Base-by-base conservation (phyloP, 2,329 filamentous ascomycete genomes). In the Fusarium sororula region DNA sequence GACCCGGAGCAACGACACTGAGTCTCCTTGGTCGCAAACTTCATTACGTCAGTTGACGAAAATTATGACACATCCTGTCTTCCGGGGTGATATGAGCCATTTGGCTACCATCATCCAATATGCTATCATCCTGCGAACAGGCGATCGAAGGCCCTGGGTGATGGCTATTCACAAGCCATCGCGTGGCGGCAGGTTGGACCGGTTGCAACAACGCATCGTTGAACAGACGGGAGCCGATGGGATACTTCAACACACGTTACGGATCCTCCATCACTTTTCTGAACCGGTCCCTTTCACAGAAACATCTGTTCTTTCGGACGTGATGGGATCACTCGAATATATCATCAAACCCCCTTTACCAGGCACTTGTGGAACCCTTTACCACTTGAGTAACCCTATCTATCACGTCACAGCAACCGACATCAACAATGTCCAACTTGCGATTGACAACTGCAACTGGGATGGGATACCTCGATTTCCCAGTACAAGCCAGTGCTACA, bases 351-450 rank as follows among this genome's bases (percentile, higher is more conserved):
- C 0, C 1, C 38, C 38, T 41, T 13, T 10, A 41, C 22, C 1
- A 22, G 3, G 20, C 38, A 22, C 38, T 13, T 1, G 4, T n/a
- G 7, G 22, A n/a, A n/a, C 13, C 39, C 7, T n/a, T 14, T 15
- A 41, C 22, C 39, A n/a, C 22, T 14, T n/a, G 2, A 1, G 13
- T n/a, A 7, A 8, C 0, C 39, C 39, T n/a, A 0, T 41, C 3
- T 41, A 41, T n/a, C 22, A 41, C 39, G 22, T 1, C 13, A n/a
- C 39, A n/a, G 39, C 39, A 5, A 41, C 22, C 7, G 39, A 41
- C 1, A n/a, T 41, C 22, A 15, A n/a, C 13, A n/a, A 41, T 2
- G 13, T 41, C 5, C 39, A 15, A n/a, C 39, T 41, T 41, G 39
- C 39, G 12, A 41, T 41, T 12, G 22, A n/a, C 39, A 14, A 41